phyloP scores from a whole-genome alignment of 2,329 filamentous ascomycete genomes.

The Botrytis galanthina region DNA sequence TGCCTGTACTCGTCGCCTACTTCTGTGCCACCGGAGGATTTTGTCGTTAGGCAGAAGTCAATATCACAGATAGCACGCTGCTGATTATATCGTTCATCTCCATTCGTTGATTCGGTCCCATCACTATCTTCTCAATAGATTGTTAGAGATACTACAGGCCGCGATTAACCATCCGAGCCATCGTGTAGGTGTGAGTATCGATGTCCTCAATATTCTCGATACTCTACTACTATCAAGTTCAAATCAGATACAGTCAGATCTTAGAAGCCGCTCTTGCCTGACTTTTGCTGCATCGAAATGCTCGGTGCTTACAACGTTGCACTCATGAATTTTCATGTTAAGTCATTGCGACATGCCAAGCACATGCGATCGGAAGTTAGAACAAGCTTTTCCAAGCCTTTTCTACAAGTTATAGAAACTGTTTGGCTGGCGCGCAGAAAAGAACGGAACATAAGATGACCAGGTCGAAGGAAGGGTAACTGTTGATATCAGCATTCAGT shows the following conservation, averaged over 20 bases:
- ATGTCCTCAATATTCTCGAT: background rate
- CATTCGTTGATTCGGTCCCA: background rate
- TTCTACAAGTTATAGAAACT: background rate
- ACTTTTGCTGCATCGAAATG: background rate
- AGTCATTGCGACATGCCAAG: background rate
- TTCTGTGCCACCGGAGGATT: background rate
- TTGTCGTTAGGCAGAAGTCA: background rate
- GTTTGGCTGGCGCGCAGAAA: background rate
- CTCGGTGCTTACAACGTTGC: background rate
- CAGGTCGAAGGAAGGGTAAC: background rate
- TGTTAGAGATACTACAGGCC: background rate
- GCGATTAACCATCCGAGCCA: background rate
- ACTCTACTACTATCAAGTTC: background rate
- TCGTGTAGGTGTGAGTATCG: background rate
- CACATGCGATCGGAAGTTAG: background rate
- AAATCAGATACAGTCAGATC: background rate
- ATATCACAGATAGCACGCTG: background rate
- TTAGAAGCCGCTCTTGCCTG: background rate
- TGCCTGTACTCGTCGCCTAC: conserved; percentile 9
- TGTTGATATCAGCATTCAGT: background rate
- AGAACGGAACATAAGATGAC: background rate
- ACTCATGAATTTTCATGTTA: background rate
- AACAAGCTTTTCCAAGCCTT: conserved; percentile 11
- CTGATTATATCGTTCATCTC: background rate
- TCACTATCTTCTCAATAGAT: conserved; percentile 1